phyloP scores from a whole-genome alignment of 2,329 filamentous ascomycete genomes.

The Claviceps digitariae region DNA sequence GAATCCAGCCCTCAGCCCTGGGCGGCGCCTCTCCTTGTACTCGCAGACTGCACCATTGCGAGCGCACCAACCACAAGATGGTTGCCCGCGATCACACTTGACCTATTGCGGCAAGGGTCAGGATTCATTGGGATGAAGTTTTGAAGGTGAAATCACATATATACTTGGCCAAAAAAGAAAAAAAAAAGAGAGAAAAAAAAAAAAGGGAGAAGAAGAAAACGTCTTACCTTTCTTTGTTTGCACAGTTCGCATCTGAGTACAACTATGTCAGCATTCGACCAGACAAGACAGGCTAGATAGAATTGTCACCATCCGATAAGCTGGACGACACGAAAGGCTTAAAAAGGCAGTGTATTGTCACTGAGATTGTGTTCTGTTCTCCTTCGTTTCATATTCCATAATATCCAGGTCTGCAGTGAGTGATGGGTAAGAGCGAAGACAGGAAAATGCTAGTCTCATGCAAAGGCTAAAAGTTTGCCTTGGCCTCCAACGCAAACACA shows the following conservation, averaged over 20 bases:
- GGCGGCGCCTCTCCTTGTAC: slow-evolving; percentile 57
- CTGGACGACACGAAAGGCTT: slow-evolving; percentile 8
- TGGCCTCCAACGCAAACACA: too few relatives aligned
- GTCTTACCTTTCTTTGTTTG: slow-evolving; percentile 62
- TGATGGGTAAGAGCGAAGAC: too few relatives aligned
- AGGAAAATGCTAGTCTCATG: too few relatives aligned
- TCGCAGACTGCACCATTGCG: slow-evolving; percentile 50
- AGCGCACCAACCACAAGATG: slow-evolving; percentile 55
- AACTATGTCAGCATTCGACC: slow-evolving; percentile 22
- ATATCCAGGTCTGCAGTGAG: too few relatives aligned
- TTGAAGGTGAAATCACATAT: too few relatives aligned
- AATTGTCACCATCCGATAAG: slow-evolving; percentile 1
- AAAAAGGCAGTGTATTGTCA: neutral
- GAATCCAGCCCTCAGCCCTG: slow-evolving; percentile 52
- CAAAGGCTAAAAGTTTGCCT: too few relatives aligned
- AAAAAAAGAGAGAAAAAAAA: too few relatives aligned
- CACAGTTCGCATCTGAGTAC: slow-evolving; percentile 56
- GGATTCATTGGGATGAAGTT: neutral
- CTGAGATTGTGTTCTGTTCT: neutral
- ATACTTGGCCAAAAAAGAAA: too few relatives aligned
- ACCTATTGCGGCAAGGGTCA: slow-evolving; percentile 28
- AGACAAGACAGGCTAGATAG: slow-evolving; percentile 1
- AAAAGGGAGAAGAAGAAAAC: too few relatives aligned
- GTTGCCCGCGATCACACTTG: slow-evolving; percentile 64
- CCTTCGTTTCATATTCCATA: too few relatives aligned